Base-by-base conservation (phyloP, 306 rosid genomes). In the Trifolium fragiferum region DNA sequence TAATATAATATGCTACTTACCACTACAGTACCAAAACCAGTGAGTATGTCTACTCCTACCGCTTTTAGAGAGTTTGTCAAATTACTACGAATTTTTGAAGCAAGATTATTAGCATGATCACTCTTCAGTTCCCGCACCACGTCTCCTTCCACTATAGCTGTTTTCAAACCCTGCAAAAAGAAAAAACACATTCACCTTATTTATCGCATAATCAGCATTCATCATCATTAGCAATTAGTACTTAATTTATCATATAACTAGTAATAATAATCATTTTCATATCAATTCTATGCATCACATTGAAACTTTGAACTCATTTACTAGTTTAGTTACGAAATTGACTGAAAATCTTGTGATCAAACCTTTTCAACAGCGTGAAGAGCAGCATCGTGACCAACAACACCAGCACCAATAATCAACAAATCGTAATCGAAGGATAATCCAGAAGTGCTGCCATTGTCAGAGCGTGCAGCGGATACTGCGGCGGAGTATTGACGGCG, bases 351-450 rank as follows among this genome's bases (percentile, higher is more conserved):
- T 1, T 37, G 65, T 64, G 70, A 50, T 18, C 62, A 16, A 70
- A 95, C 99, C 98, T 92, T 92, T 84, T 92, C 96, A 23, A 95
- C 98, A 7, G 98, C 98, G 61, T 95, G 98, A 50, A 95, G 93
- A 18, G 99, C 99, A 4, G 97, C 99, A 2, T 98, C 98, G 23
- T 95, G 99, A 66, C 98, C 98, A 0, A 97, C 99, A 62, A 95
- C 99, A 7, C 99, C 99, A 7, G 99, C 99, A 21, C 99, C 98
- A 37, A 92, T 92, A 19, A 95, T 95, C 57, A 95, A 75, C 84
- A 92, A 83, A 81, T 94, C 99, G 8, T 94, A 94, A 47, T 94
- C 99, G 21, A 92, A 95, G 7, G 96, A 30, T 30, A 6, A 84
- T 62, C 77, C 86, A 21, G 98, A 70, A 69, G 92, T 70, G 54